Conservation (phyloP, 1,139 yeast species). For the Candida sanyaensis region DNA sequence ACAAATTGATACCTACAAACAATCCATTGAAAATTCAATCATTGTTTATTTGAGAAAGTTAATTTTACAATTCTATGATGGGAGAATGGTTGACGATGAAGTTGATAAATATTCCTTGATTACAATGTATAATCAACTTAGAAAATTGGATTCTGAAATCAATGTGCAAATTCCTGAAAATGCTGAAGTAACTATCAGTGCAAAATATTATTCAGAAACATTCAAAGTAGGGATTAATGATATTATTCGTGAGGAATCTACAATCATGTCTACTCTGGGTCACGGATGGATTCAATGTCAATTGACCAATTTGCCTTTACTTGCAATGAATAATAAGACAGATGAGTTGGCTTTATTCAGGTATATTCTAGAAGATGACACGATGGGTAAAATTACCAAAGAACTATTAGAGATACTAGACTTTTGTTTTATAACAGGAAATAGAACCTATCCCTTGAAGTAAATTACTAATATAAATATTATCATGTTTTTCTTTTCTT, state of each 20-base stretch:
- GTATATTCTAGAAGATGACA: constrained; percentile 23
- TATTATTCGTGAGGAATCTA: constrained; percentile 14
- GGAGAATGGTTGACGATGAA: constrained; percentile 14
- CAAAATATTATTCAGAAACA: constrained; percentile 30
- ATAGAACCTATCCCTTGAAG: constrained; percentile 16
- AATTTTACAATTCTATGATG: constrained; percentile 16
- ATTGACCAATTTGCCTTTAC: constrained; percentile 37
- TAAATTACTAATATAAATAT: not conserved
- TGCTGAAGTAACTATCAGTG: constrained; percentile 24
- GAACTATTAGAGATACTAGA: constrained; percentile 23
- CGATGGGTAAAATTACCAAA: constrained; percentile 11
- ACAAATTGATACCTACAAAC: constrained; percentile 8
- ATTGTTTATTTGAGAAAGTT: constrained; percentile 19
- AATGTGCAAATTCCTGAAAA: constrained; percentile 9
- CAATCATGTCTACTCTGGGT: constrained; percentile 28
- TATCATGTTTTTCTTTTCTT: not conserved
- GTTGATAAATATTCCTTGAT: constrained; percentile 31
- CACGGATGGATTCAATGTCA: constrained; percentile 44
- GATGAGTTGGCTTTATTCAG: constrained; percentile 37
- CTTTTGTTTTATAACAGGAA: constrained; percentile 30
- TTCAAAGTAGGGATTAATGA: constrained; percentile 21
- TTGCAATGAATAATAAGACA: constrained; percentile 33
- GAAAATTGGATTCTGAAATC: constrained; percentile 7
- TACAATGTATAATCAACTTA: constrained; percentile 19
- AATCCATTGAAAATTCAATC: constrained; percentile 16